Conservation (phyloP, 116 monocot species). For the Trichopus zeylanicus region DNA sequence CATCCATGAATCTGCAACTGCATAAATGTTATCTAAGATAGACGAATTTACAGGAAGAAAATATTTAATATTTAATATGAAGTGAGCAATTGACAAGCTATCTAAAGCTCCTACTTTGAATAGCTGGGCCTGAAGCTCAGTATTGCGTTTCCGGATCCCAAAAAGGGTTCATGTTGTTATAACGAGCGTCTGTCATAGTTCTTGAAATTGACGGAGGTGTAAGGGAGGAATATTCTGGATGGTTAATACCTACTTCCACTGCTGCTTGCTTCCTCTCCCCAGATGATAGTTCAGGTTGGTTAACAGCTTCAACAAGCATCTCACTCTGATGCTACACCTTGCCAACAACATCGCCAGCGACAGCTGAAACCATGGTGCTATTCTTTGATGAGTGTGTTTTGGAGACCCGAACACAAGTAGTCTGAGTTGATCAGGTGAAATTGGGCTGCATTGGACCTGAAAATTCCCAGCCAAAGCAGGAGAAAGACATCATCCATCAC, state of each 20-base stretch:
- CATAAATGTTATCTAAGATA: constrained; percentile 23
- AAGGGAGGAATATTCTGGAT: constrained; percentile 24
- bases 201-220: constrained; percentile 26
- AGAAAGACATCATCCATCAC: background rate
- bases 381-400: constrained; percentile 22
- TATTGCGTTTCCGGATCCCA: constrained; percentile 11
- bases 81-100: background rate
- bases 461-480: background rate
- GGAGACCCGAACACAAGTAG: constrained; percentile 47
- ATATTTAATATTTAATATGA: background rate
- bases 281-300: background rate
- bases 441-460: constrained; percentile 46
- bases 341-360: constrained; percentile 6
- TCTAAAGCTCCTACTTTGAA: constrained; percentile 20
- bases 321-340: constrained; percentile 10
- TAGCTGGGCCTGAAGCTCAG: constrained; percentile 7
- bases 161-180: constrained; percentile 13
- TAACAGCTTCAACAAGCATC: constrained; percentile 16
- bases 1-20: constrained; percentile 27
- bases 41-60: no score
- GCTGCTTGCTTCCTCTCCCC: constrained; percentile 13
- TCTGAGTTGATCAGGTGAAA: constrained; percentile 44
- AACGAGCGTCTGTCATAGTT: constrained; percentile 18
- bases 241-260: background rate
- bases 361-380: constrained; percentile 11